These are phyloP conservation scores for Apiotrichum domesticum DNA, from an alignment of 1,284 basidiomycete genomes.

Conservation along the genomic window DNA sequence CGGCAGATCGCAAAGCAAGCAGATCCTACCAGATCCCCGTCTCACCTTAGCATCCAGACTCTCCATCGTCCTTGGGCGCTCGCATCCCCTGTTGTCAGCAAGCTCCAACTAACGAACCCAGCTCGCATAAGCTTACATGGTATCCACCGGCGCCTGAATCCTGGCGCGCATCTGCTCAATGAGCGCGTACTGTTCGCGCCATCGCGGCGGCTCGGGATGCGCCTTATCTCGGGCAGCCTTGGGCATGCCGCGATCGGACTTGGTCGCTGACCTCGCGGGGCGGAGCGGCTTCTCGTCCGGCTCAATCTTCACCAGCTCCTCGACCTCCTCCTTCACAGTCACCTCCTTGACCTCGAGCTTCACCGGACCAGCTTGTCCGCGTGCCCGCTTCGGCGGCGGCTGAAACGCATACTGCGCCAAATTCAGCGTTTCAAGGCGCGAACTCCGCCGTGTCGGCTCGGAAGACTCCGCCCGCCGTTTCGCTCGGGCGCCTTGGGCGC, in stretches of 20 bases:
- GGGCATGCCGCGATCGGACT: constrained; percentile 47
- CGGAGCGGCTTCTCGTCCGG: constrained; percentile 1
- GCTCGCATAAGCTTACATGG: constrained; percentile 62
- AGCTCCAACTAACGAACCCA: not conserved
- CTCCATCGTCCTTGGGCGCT: constrained; percentile 26
- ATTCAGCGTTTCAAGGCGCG: not conserved
- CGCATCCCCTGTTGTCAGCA: constrained; percentile 27
- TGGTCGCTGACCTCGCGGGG: constrained; percentile 6
- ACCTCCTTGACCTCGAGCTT: not conserved
- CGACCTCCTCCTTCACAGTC: not conserved
- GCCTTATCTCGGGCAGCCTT: constrained; percentile 53
- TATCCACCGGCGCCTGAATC: constrained; percentile 78
- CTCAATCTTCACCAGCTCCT: constrained; percentile 11
- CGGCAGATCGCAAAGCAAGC: too few relatives aligned
- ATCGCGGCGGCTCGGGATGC: constrained; percentile 65
- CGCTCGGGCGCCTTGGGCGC: too few relatives aligned
- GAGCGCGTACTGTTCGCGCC: constrained; percentile 67
- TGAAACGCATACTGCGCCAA: not conserved
- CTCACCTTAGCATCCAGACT: constrained; percentile 63
- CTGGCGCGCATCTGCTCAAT: constrained; percentile 72
- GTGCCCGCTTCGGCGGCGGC: constrained; percentile 1
- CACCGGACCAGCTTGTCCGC: not conserved
- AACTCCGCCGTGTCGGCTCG: too few relatives aligned
- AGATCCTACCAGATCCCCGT: too few relatives aligned
- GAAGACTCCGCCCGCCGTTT: too few relatives aligned